phyloP scores from a whole-genome alignment of 202 grass and related monocot genomes.

The Tripidium arundinaceum region DNA sequence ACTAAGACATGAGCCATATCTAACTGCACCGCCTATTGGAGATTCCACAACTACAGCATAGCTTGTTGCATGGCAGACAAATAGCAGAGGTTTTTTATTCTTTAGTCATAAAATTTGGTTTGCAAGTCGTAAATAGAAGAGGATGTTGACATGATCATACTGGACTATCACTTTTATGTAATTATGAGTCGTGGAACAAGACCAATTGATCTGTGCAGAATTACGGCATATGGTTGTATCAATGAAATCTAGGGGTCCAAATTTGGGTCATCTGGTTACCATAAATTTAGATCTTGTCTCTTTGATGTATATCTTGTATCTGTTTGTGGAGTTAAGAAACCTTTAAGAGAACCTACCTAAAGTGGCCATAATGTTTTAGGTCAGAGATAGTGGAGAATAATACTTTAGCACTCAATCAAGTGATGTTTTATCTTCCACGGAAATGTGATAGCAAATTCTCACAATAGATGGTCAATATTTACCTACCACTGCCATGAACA shows the following conservation, averaged over 20 bases:
- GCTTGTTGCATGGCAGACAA: not conserved
- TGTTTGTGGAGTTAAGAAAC: not conserved
- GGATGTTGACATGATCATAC: not conserved
- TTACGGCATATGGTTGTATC: not conserved
- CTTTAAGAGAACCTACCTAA: not conserved
- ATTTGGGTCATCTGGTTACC: constrained; percentile 17
- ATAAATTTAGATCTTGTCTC: constrained; percentile 7
- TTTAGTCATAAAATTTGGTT: not conserved
- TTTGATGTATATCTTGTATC: not conserved
- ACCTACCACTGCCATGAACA: constrained; percentile 98
- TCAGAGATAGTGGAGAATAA: not conserved
- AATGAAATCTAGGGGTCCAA: constrained; percentile 7
- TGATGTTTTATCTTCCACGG: not conserved
- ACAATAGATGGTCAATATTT: constrained; percentile 20
- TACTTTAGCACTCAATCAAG: not conserved
- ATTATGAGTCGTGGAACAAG: constrained; percentile 21
- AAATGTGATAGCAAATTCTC: constrained; percentile 8
- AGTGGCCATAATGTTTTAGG: too few species aligned
- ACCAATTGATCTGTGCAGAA: not conserved
- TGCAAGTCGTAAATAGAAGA: not conserved
- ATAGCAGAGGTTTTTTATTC: not conserved
- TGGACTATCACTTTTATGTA: constrained; percentile 16
- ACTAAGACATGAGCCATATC: not conserved
- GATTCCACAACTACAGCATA: constrained; percentile 35
- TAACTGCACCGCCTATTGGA: not conserved